Base-by-base conservation (phyloP, 2,329 filamentous ascomycete genomes). In the Neobulgaria alba region DNA sequence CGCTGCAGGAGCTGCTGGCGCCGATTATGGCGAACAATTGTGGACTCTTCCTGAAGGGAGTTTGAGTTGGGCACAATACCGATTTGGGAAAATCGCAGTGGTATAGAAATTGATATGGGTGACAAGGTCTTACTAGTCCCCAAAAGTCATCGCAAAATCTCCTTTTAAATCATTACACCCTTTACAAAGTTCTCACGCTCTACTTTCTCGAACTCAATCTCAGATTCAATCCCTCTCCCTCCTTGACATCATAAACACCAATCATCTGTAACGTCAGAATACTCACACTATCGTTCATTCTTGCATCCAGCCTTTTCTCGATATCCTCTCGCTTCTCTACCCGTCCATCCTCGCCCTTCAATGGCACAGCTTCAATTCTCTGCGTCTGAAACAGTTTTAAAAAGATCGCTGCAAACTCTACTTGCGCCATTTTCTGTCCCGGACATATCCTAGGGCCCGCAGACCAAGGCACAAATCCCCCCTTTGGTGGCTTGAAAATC, bases 51-150 rank as follows among this genome's bases (percentile, higher is more conserved):
- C 61, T 10, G 70, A 75, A 55, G 63, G 64, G 10, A 70, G 67
- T 52, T 60, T 75, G 63, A 72, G 65, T 47, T 77, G 71, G 72
- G 70, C 69, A 42, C 68, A 73, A 55, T 76, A 67, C 61, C 61
- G 68, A 29, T 74, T 73, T 54, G 52, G 50, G 3, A 48, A 50
- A 17, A 20, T 43, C 31, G 26, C 36, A 34, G 35, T 5, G 30
- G 17, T n/a, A 17, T 45, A 26, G 15, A 30, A n/a, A n/a, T n/a
- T n/a, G n/a, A n/a, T n/a, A n/a, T n/a, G n/a, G n/a, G n/a, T n/a
- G n/a, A n/a, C n/a, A n/a, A n/a, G n/a, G n/a, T n/a, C n/a, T n/a
- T n/a, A n/a, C n/a, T n/a, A n/a, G n/a, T n/a, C n/a, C n/a, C n/a
- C n/a, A n/a, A n/a, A n/a, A n/a, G n/a, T n/a, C n/a, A n/a, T n/a